Conservation (phyloP, 2,329 filamentous ascomycete species). For the Paraphoma sp. region DNA sequence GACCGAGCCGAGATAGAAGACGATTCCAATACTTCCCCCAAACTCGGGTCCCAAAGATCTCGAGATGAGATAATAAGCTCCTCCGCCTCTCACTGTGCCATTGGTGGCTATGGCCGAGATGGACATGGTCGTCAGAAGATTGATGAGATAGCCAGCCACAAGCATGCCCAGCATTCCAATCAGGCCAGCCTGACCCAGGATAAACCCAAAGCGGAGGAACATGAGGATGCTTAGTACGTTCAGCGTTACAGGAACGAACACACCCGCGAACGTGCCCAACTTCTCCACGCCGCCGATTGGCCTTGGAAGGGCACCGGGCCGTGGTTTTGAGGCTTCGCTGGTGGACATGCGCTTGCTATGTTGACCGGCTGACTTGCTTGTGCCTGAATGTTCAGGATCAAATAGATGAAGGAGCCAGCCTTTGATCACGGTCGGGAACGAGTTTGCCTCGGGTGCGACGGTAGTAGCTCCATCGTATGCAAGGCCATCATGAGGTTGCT, state of each 20-base stretch:
- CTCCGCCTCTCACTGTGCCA: constrained; percentile 84
- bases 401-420: constrained; percentile 35
- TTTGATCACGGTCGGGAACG: constrained; percentile 26
- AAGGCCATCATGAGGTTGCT: constrained; percentile 4
- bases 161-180: constrained; percentile 79
- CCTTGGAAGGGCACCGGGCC: constrained; percentile 47
- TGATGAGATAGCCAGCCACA: constrained; percentile 76
- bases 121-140: constrained; percentile 84
- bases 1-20: constrained; percentile 85
- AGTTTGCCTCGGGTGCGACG: constrained; percentile 21
- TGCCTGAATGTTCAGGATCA: constrained; percentile 15
- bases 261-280: constrained; percentile 69
- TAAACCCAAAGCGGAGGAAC: constrained; percentile 88
- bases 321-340: constrained; percentile 34
- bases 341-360: constrained; percentile 31
- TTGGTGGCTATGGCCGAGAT: constrained; percentile 90
- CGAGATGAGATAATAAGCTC: constrained; percentile 88
- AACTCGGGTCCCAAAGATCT: constrained; percentile 87
- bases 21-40: constrained; percentile 83
- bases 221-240: constrained; percentile 91
- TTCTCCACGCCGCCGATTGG: constrained; percentile 61
- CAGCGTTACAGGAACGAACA: constrained; percentile 87
- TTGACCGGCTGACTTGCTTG: constrained; percentile 8
- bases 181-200: constrained; percentile 80
- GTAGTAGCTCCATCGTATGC: constrained; percentile 1